A percentile compares a stretch with the other conserved stretches of the same genome.
Conservation (phyloP, 1,284 basidiomycete genomes). For the Leccinum huronense region DNA sequence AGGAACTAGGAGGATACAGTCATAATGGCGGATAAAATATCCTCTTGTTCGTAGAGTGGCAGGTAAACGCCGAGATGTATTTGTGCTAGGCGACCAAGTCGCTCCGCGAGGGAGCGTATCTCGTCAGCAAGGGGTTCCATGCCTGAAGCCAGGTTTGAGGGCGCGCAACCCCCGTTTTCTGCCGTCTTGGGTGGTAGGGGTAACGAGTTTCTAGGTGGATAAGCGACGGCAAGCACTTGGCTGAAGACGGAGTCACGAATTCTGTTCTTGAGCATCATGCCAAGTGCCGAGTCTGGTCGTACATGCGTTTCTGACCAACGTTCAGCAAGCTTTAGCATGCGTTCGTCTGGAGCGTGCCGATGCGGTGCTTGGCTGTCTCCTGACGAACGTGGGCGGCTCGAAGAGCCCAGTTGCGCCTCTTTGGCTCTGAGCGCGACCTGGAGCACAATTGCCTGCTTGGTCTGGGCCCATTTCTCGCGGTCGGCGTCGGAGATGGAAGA, state of each 20-base stretch:
- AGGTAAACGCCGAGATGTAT: slow-evolving; percentile 75
- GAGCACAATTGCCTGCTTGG: slow-evolving; percentile 60
- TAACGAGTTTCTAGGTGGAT: slow-evolving; percentile 42
- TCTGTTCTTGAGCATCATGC: slow-evolving; percentile 57
- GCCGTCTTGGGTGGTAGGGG: slow-evolving; percentile 29
- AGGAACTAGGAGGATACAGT: slow-evolving; percentile 23
- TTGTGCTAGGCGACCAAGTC: slow-evolving; percentile 64
- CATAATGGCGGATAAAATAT: slow-evolving; percentile 42
- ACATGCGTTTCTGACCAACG: slow-evolving; percentile 66
- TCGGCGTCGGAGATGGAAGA: slow-evolving; percentile 38
- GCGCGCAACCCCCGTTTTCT: slow-evolving; percentile 13
- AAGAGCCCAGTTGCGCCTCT: slow-evolving; percentile 36
- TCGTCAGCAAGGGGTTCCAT: slow-evolving; percentile 71
- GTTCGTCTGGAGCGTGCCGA: slow-evolving; percentile 46
- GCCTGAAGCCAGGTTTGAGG: slow-evolving; percentile 45
- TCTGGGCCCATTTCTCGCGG: slow-evolving; percentile 45
- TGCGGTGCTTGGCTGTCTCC: slow-evolving; percentile 17
- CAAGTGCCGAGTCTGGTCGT: slow-evolving; percentile 52
- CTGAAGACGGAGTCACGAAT: slow-evolving; percentile 65
- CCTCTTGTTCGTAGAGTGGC: slow-evolving; percentile 67
- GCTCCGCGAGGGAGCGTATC: slow-evolving; percentile 63
- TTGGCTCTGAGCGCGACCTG: slow-evolving; percentile 66
- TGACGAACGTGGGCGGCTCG: slow-evolving; percentile 14
- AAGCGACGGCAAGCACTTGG: slow-evolving; percentile 53
- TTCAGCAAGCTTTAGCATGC: slow-evolving; percentile 55